These are phyloP conservation scores for Pseudogymnoascus sp. DNA, from an alignment of 2,329 filamentous ascomycete genomes.

Conservation along the genomic window DNA sequence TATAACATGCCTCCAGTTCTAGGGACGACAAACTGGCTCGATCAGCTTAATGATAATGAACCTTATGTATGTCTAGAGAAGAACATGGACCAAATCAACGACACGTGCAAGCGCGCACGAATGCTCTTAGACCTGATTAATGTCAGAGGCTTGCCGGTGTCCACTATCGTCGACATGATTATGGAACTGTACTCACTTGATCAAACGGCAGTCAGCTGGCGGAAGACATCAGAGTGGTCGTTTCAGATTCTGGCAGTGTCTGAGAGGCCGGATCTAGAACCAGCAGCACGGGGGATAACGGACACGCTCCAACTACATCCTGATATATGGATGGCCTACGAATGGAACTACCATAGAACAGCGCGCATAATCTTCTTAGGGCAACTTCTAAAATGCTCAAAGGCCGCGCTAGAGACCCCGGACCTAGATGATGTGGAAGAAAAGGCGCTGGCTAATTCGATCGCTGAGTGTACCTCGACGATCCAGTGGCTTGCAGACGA, in stretches of 20 bases:
- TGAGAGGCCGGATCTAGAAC: slow-evolving; percentile 19
- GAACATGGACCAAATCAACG: slow-evolving; percentile 26
- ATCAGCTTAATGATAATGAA: slow-evolving; percentile 28
- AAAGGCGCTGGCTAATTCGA: slow-evolving; percentile 14
- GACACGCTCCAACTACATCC: slow-evolving; percentile 32
- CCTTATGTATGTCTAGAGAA: slow-evolving; percentile 29
- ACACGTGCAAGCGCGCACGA: slow-evolving; percentile 31
- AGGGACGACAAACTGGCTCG: slow-evolving; percentile 30
- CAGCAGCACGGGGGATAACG: slow-evolving; percentile 18
- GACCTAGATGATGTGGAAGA: slow-evolving; percentile 12
- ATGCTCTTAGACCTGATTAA: slow-evolving; percentile 22
- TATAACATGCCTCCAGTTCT: slow-evolving; percentile 27
- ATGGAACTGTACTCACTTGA: slow-evolving; percentile 31
- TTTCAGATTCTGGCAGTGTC: slow-evolving; percentile 26
- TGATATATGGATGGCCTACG: slow-evolving; percentile 38
- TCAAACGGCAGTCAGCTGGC: slow-evolving; percentile 28
- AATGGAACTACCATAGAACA: slow-evolving; percentile 38
- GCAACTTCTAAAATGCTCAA: slow-evolving; percentile 31
- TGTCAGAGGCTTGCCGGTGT: slow-evolving; percentile 14
- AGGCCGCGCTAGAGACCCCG: slow-evolving; percentile 15
- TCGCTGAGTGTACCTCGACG: slow-evolving; percentile 22
- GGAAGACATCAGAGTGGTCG: slow-evolving; percentile 31
- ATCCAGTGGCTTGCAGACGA: slow-evolving; percentile 31
- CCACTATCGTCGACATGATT: slow-evolving; percentile 26
- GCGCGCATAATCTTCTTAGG: slow-evolving; percentile 35